A percentile compares a stretch with the other conserved stretches of the same genome.
Evolutionary conservation across 1,284 basidiomycete species (phyloP).

Genomic region (Agroathelia rolfsii): DNA sequence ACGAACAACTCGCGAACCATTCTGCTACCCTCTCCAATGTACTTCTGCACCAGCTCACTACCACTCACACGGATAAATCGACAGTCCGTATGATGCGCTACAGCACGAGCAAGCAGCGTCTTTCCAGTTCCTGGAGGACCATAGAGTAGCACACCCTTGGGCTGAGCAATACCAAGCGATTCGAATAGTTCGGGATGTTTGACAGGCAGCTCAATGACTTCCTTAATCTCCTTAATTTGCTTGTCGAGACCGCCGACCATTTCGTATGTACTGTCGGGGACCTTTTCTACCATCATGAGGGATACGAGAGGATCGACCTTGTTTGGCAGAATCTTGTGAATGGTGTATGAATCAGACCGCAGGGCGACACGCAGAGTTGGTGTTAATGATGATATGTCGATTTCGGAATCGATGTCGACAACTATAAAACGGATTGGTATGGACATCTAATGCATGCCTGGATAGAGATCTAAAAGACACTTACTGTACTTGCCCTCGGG

Average conservation of each 20-base stretch:
- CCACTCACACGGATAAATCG: slow-evolving; percentile 96
- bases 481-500: slow-evolving; percentile 97
- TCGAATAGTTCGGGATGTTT: slow-evolving; percentile 98
- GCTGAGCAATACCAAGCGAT: slow-evolving; percentile 92
- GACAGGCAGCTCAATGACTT: slow-evolving; percentile 96
- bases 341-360: slow-evolving; percentile 90
- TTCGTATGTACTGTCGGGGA: slow-evolving; percentile 97
- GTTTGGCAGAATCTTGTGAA: slow-evolving; percentile 91
- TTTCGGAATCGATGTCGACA: slow-evolving; percentile 87
- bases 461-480: slow-evolving; percentile 17
- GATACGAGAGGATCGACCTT: slow-evolving; percentile 94
- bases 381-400: slow-evolving; percentile 75
- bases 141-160: slow-evolving; percentile 93
- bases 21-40: slow-evolving; percentile 93
- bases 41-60: slow-evolving; percentile 95
- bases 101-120: slow-evolving; percentile 86
- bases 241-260: slow-evolving; percentile 99
- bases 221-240: slow-evolving; percentile 99
- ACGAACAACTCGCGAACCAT: slow-evolving; percentile 98
- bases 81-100: slow-evolving; percentile 98
- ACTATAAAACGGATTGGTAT: slow-evolving; percentile 37
- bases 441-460: too few relatives aligned
- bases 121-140: slow-evolving; percentile 98
- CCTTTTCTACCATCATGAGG: slow-evolving; percentile 99
- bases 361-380: slow-evolving; percentile 90